Percentiles rank a stretch among this genome's conserved stretches.
Evolutionary conservation across 257 asterid genomes (phyloP).

Genomic region (Phtheirospermum japonicum): DNA sequence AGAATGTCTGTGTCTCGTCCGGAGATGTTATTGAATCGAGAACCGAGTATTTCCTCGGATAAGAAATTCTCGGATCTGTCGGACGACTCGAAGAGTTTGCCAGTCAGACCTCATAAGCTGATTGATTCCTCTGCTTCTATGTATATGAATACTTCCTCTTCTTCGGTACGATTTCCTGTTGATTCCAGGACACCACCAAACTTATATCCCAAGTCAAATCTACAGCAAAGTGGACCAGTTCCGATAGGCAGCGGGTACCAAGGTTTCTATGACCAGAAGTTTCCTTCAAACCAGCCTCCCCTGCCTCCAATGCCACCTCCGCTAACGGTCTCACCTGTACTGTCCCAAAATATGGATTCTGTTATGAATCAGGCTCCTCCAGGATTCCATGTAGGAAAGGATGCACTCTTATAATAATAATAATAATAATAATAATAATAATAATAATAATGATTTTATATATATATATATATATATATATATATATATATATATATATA

Average conservation of each 20-base stretch:
- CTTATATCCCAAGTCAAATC: conserved; percentile 42
- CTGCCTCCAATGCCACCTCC: conserved; percentile 80
- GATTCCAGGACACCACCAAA: conserved; percentile 58
- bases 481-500: too few species aligned
- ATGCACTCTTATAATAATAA: neutral
- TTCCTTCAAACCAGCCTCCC: conserved; percentile 61
- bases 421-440: too few species aligned
- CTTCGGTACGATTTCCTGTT: conserved; percentile 39
- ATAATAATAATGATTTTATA: too few species aligned
- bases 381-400: neutral
- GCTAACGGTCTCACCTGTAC: conserved; percentile 41
- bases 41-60: conserved; percentile 76
- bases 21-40: conserved; percentile 52
- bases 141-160: conserved; percentile 42
- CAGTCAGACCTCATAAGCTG: conserved; percentile 33
- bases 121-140: conserved; percentile 47
- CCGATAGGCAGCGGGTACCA: conserved; percentile 45
- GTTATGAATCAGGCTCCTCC: conserved; percentile 36
- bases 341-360: conserved; percentile 51
- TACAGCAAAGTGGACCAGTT: conserved; percentile 38
- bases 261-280: conserved; percentile 66
- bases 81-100: conserved; percentile 51
- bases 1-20: conserved; percentile 77
- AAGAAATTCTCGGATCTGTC: conserved; percentile 60
- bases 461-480: too few species aligned